These are phyloP conservation scores for Talaromyces amestolkiae DNA, from an alignment of 2,329 filamentous ascomycete genomes.

Conservation along the genomic window DNA sequence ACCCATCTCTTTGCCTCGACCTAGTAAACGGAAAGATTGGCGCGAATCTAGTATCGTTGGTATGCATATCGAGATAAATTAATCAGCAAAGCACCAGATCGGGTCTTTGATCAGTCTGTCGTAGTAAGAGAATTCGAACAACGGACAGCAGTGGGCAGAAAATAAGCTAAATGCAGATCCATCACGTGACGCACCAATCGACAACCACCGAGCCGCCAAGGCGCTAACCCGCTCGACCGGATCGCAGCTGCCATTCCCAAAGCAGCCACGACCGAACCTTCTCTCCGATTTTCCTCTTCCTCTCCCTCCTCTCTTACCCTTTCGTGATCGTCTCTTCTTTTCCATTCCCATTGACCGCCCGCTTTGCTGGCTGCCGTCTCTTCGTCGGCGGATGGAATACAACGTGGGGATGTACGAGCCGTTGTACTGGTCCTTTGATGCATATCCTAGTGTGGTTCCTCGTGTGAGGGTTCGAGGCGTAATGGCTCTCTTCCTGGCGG, in stretches of 20 bases:
- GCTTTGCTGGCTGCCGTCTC: constrained; percentile 9
- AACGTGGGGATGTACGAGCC: constrained; percentile 48
- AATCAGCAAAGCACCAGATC: neutral
- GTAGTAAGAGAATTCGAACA: no score
- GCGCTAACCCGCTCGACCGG: neutral
- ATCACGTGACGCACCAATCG: neutral
- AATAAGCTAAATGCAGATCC: constrained; percentile 8
- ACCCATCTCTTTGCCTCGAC: neutral
- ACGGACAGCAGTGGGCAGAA: no score
- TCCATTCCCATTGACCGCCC: constrained; percentile 15
- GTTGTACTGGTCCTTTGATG: constrained; percentile 45
- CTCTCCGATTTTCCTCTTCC: neutral
- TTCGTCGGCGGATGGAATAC: constrained; percentile 24
- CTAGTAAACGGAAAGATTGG: neutral
- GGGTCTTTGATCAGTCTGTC: neutral
- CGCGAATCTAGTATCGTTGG: neutral
- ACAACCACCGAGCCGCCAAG: neutral
- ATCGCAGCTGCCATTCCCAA: constrained; percentile 8
- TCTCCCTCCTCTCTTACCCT: neutral
- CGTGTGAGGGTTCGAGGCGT: constrained; percentile 48
- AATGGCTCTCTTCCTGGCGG: constrained; percentile 49
- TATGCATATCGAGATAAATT: neutral
- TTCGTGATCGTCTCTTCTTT: neutral
- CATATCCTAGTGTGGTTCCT: constrained; percentile 47
- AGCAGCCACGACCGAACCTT: constrained; percentile 1